Evolutionary conservation across 2,329 filamentous ascomycete species (phyloP), one percentile per base, ranked within the genome.

Genomic region (Aspergillus brasiliensis): DNA sequence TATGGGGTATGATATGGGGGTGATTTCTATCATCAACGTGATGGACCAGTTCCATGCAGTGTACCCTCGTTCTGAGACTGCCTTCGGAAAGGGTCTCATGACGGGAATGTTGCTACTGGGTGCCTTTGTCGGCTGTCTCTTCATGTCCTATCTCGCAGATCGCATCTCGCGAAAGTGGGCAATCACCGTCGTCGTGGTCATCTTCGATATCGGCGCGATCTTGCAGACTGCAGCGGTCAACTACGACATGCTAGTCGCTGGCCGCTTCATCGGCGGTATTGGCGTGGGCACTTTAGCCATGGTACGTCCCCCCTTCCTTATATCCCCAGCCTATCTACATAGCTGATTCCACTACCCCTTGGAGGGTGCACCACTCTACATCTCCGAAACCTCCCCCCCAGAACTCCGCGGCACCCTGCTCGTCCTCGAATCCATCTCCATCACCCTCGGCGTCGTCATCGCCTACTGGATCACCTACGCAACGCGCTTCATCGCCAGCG

Each of bases 1-100:
- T 1, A 78, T 79, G 63, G 77, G 76, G 15, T 79, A 77, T 56
- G 79, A 78, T 57, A 80, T 82, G 64, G 78, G 78, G 21, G 77
- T 81, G 31, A 77, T 79, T 51, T 75, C 70, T 5, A 71, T 82
- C 47, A 79, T 81, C 62, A 73, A 80, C 8, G 75, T 78, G 11
- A 81, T 82, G 77, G 67, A 72, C 0, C 77, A 81, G 52, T 82
- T 83, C 62, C 73, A 79, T 19, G 55, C 69, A 1, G 65, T 63
- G 1, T 81, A 77, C 60, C 75, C 76, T 7, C 62, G 40, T 3
- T 44, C 40, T 1, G 40, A 44, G 23, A 13, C 40, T 21, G 19
- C 40, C 10, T 44, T 44, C 19, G 40, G 40, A 11, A 44, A 44
- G 56, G 71, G 71, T 10, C 63, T 75, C 64, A 80, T 80, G 68